Conservation (phyloP, 352 stramenopile genomes). For the Globisporangium middletonii region DNA sequence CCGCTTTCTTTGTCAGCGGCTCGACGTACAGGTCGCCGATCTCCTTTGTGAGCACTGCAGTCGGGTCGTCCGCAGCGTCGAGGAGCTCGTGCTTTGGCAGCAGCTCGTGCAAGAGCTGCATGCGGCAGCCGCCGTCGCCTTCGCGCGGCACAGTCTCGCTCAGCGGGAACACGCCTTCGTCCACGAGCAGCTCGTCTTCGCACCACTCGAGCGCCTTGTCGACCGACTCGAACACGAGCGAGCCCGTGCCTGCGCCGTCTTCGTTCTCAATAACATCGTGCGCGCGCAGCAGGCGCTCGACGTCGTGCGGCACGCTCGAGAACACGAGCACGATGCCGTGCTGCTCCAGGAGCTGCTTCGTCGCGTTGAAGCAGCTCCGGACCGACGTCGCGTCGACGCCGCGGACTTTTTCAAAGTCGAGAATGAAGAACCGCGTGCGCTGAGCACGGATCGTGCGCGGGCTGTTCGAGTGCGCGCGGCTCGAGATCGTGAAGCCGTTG, state of each 20-base stretch:
- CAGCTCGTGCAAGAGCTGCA: slow-evolving; percentile 63
- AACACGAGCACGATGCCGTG: slow-evolving; percentile 78
- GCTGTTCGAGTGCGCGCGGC: slow-evolving; percentile 14
- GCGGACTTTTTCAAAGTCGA: slow-evolving; percentile 87
- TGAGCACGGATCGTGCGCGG: slow-evolving; percentile 44
- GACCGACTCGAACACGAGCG: slow-evolving; percentile 78
- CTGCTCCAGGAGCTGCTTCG: slow-evolving; percentile 71
- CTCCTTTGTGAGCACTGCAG: slow-evolving; percentile 39
- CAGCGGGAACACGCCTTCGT: slow-evolving; percentile 57
- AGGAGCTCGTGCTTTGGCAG: slow-evolving; percentile 27
- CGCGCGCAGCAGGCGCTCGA: slow-evolving; percentile 68
- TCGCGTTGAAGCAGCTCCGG: slow-evolving; percentile 83
- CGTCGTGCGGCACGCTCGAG: slow-evolving; percentile 53
- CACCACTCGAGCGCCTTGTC: slow-evolving; percentile 85
- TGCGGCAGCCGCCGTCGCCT: slow-evolving; percentile 27
- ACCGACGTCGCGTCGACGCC: slow-evolving; percentile 87
- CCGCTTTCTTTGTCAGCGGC: slow-evolving; percentile 42
- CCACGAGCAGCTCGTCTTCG: slow-evolving; percentile 78
- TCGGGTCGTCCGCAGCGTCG: slow-evolving; percentile 5
- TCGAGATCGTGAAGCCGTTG: slow-evolving; percentile 27
- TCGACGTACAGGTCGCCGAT: slow-evolving; percentile 74
- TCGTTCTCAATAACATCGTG: slow-evolving; percentile 76
- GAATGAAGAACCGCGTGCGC: slow-evolving; percentile 82
- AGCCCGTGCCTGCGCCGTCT: slow-evolving; percentile 40
- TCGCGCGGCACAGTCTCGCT: slow-evolving; percentile 39